These are phyloP conservation scores for Coemansia sp. DNA, from an alignment of 192 early-diverging fungal species.

Conservation along the genomic window DNA sequence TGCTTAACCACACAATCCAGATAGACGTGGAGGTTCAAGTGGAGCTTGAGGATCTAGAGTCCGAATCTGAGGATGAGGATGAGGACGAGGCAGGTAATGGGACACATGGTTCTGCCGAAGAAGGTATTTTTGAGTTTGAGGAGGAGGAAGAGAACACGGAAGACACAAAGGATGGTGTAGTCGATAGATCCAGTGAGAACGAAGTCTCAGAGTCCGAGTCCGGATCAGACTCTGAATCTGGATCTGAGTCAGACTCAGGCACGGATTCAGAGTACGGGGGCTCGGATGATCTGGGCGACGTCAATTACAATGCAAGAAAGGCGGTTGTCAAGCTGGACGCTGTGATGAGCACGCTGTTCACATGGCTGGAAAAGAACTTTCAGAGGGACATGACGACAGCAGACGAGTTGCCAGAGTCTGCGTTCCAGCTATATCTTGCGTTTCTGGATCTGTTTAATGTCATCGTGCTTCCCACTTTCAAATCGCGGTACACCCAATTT, in stretches of 20 bases:
- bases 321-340: constrained; percentile 74
- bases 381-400: constrained; percentile 20
- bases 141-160: constrained; percentile 35
- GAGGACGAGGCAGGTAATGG: constrained; percentile 24
- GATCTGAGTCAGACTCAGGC: constrained; percentile 32
- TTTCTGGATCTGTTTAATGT: constrained; percentile 80
- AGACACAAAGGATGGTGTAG: constrained; percentile 22
- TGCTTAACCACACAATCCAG: constrained; percentile 82
- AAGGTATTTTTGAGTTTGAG: constrained; percentile 61
- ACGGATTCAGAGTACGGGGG: constrained; percentile 28
- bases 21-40: constrained; percentile 93
- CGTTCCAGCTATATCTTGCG: constrained; percentile 63
- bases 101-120: background rate
- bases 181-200: background rate
- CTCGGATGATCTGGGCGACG: constrained; percentile 20
- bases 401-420: constrained; percentile 27
- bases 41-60: constrained; percentile 81
- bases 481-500: constrained; percentile 91
- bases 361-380: constrained; percentile 57
- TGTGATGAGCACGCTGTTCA: constrained; percentile 67
- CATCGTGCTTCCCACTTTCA: constrained; percentile 80
- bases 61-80: constrained; percentile 44
- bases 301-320: constrained; percentile 48
- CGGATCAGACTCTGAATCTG: constrained; percentile 43
- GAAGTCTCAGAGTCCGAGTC: constrained; percentile 15